Percentiles rank a stretch among this genome's conserved stretches.
Evolutionary conservation across 805 yeast species (phyloP).

Genomic region (Cyberlindnera subsufficiens): DNA sequence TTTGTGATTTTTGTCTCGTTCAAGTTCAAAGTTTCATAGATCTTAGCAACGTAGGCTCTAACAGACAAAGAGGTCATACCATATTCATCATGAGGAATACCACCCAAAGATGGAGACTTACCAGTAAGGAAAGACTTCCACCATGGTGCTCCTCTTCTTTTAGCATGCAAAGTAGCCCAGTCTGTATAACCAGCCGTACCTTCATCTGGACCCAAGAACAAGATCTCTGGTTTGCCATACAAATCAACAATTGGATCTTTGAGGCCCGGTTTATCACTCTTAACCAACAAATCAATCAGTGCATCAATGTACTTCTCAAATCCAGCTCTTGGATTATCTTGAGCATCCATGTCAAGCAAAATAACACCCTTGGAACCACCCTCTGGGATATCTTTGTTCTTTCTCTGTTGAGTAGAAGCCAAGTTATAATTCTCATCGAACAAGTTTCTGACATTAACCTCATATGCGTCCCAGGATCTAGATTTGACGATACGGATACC

Average conservation of each 20-base stretch:
- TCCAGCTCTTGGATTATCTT: constrained; percentile 73
- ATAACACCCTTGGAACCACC: constrained; percentile 99
- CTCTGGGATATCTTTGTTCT: constrained; percentile 97
- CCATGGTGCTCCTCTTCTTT: constrained; percentile 89
- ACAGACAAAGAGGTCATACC: constrained; percentile 98
- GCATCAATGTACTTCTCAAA: constrained; percentile 93
- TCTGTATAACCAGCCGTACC: constrained; percentile 94
- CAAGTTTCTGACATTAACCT: constrained; percentile 76
- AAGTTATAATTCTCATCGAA: constrained; percentile 95
- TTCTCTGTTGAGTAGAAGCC: constrained; percentile 93
- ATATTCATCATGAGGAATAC: constrained; percentile 96
- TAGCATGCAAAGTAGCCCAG: constrained; percentile 97
- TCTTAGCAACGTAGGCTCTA: constrained; percentile 82
- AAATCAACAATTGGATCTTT: constrained; percentile 65
- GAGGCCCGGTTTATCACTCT: constrained; percentile 46
- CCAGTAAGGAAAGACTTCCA: constrained; percentile 99
- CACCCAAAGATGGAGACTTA: constrained; percentile 86
- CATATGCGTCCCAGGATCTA: constrained; percentile 78
- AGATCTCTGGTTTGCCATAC: constrained; percentile 78
- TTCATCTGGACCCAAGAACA: constrained; percentile 99
- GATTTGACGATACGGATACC: constrained; percentile 95
- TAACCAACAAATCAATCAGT: constrained; percentile 72
- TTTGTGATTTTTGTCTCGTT: constrained; percentile 57
- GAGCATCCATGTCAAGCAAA: constrained; percentile 64
- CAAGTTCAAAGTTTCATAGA: constrained; percentile 72